Evolutionary conservation across 1,139 yeast species (phyloP).

Genomic region (Scheffersomyces lignicola): DNA sequence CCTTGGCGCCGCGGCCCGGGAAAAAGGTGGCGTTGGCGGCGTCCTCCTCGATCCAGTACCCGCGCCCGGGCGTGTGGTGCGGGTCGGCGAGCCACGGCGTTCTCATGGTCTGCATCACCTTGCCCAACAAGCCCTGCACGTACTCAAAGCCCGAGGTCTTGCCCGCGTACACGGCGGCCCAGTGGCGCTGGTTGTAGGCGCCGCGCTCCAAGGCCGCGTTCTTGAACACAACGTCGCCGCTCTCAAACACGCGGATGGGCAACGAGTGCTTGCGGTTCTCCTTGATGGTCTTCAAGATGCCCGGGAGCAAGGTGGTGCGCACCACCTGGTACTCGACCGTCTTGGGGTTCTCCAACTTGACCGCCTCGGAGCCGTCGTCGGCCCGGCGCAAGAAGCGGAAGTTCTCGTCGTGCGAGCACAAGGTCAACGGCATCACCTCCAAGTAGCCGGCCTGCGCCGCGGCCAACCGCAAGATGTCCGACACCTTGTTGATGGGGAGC

Average conservation of each 20-base stretch:
- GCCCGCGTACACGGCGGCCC: constrained; percentile 94
- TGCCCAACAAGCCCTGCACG: constrained; percentile 92
- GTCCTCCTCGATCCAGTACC: constrained; percentile 83
- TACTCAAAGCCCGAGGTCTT: constrained; percentile 92
- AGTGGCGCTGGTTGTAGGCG: constrained; percentile 89
- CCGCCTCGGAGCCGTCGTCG: constrained; percentile 80
- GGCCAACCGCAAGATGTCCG: constrained; percentile 88
- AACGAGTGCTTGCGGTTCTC: constrained; percentile 95
- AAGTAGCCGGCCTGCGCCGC: constrained; percentile 95
- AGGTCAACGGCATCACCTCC: constrained; percentile 92
- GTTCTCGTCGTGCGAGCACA: constrained; percentile 96
- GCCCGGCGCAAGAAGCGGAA: constrained; percentile 75
- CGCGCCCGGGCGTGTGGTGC: constrained; percentile 55
- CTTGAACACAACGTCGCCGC: constrained; percentile 92
- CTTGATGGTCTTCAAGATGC: constrained; percentile 89
- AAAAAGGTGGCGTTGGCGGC: constrained; percentile 71
- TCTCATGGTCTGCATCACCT: constrained; percentile 95
- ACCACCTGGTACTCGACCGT: constrained; percentile 97
- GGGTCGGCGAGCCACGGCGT: constrained; percentile 76
- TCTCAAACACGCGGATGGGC: constrained; percentile 93
- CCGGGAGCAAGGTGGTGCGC: constrained; percentile 91
- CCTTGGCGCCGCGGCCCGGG: constrained; percentile 96
- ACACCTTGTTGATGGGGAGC: constrained; percentile 84
- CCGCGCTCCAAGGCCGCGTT: constrained; percentile 79
- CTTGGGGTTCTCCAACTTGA: constrained; percentile 92